phyloP scores from a whole-genome alignment of 2,329 filamentous ascomycete species.

The Podosphaera fusca region DNA sequence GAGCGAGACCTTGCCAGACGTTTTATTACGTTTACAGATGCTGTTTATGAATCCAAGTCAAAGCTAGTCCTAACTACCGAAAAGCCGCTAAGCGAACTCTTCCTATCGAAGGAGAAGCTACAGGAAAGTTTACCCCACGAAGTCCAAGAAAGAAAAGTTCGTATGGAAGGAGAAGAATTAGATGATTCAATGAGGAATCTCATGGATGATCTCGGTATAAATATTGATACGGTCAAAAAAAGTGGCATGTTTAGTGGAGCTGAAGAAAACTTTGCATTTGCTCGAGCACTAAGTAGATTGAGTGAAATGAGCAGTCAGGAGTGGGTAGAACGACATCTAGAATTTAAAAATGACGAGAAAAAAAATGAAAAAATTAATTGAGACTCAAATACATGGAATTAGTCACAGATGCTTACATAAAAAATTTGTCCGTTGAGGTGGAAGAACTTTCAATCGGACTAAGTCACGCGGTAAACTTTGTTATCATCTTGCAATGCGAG shows the following conservation, averaged over 20 bases:
- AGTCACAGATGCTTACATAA: too few species aligned
- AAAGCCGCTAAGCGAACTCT: conserved; percentile 65
- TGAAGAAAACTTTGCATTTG: conserved; percentile 92
- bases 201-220: conserved; percentile 73
- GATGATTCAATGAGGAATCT: conserved; percentile 53
- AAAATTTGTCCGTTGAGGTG: too few species aligned
- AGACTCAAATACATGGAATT: conserved; percentile 13
- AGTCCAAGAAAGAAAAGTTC: conserved; percentile 18
- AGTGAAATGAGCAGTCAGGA: conserved; percentile 85
- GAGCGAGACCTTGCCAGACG: conserved; percentile 71
- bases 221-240: conserved; percentile 63
- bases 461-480: too few species aligned
- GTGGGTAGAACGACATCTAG: conserved; percentile 67
- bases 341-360: conserved; percentile 21
- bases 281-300: conserved; percentile 60
- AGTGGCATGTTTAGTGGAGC: conserved; percentile 79
- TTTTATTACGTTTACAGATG: conserved; percentile 96
- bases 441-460: too few species aligned
- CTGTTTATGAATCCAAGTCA: conserved; percentile 78
- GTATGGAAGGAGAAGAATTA: conserved; percentile 20
- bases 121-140: conserved; percentile 32
- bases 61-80: conserved; percentile 85
- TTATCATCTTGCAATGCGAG: too few species aligned
- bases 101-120: conserved; percentile 52
- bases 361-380: conserved; percentile 19